Conservation (phyloP, 2,329 filamentous ascomycete genomes). For the Coniosporium tulheliwenetii region DNA sequence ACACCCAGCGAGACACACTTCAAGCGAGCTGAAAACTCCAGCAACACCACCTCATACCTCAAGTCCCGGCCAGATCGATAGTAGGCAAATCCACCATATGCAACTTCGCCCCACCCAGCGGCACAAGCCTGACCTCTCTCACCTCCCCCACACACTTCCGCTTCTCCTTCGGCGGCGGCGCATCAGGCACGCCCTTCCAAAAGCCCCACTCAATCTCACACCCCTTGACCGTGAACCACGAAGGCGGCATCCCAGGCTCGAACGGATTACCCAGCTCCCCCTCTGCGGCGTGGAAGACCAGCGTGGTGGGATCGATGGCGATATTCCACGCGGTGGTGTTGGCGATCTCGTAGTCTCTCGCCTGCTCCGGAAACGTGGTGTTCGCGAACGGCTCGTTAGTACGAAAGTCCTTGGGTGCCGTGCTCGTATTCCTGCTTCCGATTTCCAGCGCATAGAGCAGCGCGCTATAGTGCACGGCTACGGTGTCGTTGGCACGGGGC, state of each 20-base stretch:
- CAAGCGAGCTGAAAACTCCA: too few species aligned
- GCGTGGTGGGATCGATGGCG: slow-evolving; percentile 18
- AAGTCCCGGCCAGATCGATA: slow-evolving; percentile 4
- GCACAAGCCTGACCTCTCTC: slow-evolving; percentile 15
- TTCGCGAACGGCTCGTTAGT: slow-evolving; percentile 3
- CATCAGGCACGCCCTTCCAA: slow-evolving; percentile 13
- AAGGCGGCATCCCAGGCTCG: slow-evolving; percentile 14
- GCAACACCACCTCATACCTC: too few species aligned
- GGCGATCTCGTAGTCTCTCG: slow-evolving; percentile 13
- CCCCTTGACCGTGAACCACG: slow-evolving; percentile 14
- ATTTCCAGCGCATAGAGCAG: slow-evolving; percentile 22
- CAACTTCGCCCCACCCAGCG: slow-evolving; percentile 20
- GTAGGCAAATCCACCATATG: slow-evolving; percentile 21
- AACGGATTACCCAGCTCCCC: slow-evolving; percentile 15
- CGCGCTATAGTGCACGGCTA: slow-evolving; percentile 19
- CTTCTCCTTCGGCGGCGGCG: slow-evolving; percentile 9
- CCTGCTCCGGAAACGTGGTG: slow-evolving; percentile 8
- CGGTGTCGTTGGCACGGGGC: slow-evolving; percentile 23
- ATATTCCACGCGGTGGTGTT: slow-evolving; percentile 18
- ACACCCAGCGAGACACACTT: too few species aligned
- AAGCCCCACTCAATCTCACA: slow-evolving; percentile 21
- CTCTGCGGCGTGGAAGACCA: slow-evolving; percentile 6
- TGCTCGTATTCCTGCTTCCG: slow-evolving; percentile 8
- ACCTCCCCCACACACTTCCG: slow-evolving; percentile 11
- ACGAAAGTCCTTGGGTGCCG: slow-evolving; percentile 7